Percentiles rank a stretch among this genome's conserved stretches.
Evolutionary conservation across 129 eudicot species (phyloP).

Genomic region (Saussurea involucrata): DNA sequence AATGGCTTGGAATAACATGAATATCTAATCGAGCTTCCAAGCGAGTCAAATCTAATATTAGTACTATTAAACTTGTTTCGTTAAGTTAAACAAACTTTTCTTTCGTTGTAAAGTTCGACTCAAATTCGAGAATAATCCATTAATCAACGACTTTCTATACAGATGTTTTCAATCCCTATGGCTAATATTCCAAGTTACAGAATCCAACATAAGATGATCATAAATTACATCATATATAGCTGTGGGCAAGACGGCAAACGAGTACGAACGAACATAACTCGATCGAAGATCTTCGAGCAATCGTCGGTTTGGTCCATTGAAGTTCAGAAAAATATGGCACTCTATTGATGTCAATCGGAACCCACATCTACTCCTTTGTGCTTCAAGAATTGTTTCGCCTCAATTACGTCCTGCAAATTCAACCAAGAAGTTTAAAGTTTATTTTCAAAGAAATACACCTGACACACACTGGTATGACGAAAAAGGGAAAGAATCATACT

Average conservation of each 20-base stretch:
- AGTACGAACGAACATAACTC: not conserved
- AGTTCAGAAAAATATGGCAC: not conserved
- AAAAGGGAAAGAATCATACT: not conserved
- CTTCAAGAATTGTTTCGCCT: constrained; percentile 44
- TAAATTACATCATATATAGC: not conserved
- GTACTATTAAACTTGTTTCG: not conserved
- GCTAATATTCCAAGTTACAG: not conserved
- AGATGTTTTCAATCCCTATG: not conserved
- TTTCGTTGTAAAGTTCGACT: not conserved
- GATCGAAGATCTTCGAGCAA: not conserved
- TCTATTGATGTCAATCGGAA: constrained; percentile 19
- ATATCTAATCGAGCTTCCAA: no score
- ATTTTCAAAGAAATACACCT: not conserved
- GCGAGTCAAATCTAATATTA: not conserved
- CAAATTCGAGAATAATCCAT: not conserved
- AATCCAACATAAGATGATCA: not conserved
- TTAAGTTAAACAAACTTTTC: no score
- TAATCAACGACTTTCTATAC: not conserved
- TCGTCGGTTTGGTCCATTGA: not conserved
- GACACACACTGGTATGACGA: not conserved
- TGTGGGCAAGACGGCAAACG: not conserved
- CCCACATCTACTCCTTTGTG: constrained; percentile 39
- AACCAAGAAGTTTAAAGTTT: not conserved
- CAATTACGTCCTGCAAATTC: constrained; percentile 34
- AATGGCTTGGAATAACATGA: no score